Evolutionary conservation across 345 rosid genomes (phyloP).

Genomic region (Eucalyptus marginata): DNA sequence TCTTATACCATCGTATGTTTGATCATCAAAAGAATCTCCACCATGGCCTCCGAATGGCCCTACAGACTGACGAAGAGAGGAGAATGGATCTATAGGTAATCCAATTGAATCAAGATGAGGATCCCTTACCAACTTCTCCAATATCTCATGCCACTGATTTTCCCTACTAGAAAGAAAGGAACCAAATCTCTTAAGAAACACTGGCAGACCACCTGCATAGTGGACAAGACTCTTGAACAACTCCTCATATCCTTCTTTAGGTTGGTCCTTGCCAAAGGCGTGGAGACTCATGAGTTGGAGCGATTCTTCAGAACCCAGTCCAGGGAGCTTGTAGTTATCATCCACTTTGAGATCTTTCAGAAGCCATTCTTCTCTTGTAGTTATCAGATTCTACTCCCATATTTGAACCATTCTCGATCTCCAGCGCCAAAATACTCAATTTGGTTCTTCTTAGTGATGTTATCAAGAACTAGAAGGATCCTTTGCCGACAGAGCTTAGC

Average conservation of each 20-base stretch:
- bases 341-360: background rate
- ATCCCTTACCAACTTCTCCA: background rate
- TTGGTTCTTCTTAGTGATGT: too few relatives aligned
- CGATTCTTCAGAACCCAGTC: background rate
- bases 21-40: too few relatives aligned
- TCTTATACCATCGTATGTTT: too few relatives aligned
- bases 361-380: background rate
- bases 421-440: background rate
- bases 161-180: background rate
- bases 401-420: background rate
- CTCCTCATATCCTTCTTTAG: background rate
- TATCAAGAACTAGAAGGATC: too few relatives aligned
- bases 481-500: too few relatives aligned
- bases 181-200: background rate
- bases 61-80: too few relatives aligned
- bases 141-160: background rate
- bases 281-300: background rate
- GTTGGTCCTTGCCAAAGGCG: background rate
- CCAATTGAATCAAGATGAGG: too few relatives aligned
- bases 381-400: background rate
- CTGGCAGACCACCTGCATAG: background rate
- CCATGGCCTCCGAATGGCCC: too few relatives aligned
- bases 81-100: too few relatives aligned
- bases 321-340: background rate
- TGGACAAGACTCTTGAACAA: background rate